Evolutionary conservation across 83 land plant genomes (phyloP), one percentile per base, ranked within the genome.

Genomic region (Diphasiastrum complanatum): DNA sequence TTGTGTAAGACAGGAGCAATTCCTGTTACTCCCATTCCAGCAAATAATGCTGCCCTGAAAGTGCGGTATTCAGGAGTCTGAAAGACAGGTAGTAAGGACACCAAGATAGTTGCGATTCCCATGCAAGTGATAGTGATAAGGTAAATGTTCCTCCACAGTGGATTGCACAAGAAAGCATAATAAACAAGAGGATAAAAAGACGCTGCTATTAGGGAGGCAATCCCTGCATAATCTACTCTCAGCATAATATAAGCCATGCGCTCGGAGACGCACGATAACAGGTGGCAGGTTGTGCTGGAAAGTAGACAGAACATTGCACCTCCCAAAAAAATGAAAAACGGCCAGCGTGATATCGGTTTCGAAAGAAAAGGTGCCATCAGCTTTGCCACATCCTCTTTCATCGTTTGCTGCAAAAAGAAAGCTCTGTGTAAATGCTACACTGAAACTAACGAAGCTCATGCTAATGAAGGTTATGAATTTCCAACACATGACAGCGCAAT

Each of bases 251-350:
- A 66, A 29, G 70, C 37, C 12, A 60, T 19, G 2, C 48, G 53
- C 3, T 48, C 33, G 11, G 72, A 73, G 24, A 40, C 65, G 66
- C 76, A 73, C 8, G 54, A 31, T 19, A 73, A 50, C 0, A 73
- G 76, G 45, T 73, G 76, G 60, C 71, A 73, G 8, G 51, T 60
- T 33, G 49, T 73, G 60, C 76, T 73, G 23, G 76, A 38, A 29
- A 73, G 47, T 47, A 73, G 40, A 29, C 76, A 73, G 40, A 60
- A 66, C 76, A 73, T 73, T 33, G 76, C 76, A 49, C 76, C 76
- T 1, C 63, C 60, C 38, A 73, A 50, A 34, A 73, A 73, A 19
- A 73, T 50, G 8, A 73, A 66, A 60, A 73, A 73, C 19, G 76
- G 76, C 71, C 76, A 67, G 12, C 76, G 43, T 18, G 71, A 47